Evolutionary conservation across 2,329 filamentous ascomycete species (phyloP), one percentile per base, ranked within the genome.

Genomic region (Nemania serpens): DNA sequence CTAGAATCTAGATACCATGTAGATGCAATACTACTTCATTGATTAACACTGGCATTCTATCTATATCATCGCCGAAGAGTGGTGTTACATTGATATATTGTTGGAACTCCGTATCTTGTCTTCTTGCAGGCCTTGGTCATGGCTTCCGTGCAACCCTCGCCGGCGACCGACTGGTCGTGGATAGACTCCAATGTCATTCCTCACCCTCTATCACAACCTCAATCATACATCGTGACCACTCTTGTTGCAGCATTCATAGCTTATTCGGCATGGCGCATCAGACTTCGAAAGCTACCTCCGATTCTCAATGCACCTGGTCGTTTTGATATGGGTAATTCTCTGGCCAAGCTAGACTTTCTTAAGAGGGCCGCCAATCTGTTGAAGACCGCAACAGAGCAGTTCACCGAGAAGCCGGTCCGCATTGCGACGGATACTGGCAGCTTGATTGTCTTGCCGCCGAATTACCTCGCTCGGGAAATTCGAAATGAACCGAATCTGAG

Each of bases 401-500:
- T 50, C 15, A 6, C 34, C 6, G 55, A 62, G 1, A 59, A 37
- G 12, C 62, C 62, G 13, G 59, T 64, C 41, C 59, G 62, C 18
- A 64, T 64, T 36, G 43, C 50, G 12, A 62, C 62, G 3, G 62
- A 64, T 42, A 59, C 58, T 9, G 62, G 62, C 13, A 47, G 50
- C 18, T 13, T 64, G 7, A 64, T 64, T 20, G 20, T 64, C 17
- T 33, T 64, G 12, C 62, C 62, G 7, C 62, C 62, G 11, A 64
- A 62, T 12, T 48, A 64, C 4, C 55, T 65, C 58, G 36, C 60
- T 10, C 56, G 58, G n/a, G 63, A 65, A 51, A 58, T 65, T 36
- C 63, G 63, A 33, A 65, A 65, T 25, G 43, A 65, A 11, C 53
- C 56, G 2, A 63, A 63, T 25, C 29, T 65, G 12, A 59, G 54